Conservation (phyloP, 129 eudicot species). For the Saposhnikovia divaricata region DNA sequence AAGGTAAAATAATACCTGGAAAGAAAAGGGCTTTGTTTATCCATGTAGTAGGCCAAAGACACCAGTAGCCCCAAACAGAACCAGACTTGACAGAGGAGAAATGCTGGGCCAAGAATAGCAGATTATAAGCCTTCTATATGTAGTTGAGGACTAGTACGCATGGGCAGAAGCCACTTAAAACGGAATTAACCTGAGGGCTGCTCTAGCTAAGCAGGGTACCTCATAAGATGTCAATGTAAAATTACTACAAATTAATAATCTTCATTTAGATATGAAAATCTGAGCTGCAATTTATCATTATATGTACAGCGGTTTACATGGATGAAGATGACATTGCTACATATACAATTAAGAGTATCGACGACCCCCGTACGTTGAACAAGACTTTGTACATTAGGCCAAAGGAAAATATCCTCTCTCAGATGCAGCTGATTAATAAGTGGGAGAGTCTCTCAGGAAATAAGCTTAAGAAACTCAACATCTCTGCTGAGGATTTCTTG, state of each 20-base stretch:
- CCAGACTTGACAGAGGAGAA: too few relatives aligned
- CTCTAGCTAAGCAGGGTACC: too few relatives aligned
- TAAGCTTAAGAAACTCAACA: slow-evolving; percentile 5
- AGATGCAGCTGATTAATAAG: slow-evolving; percentile 10
- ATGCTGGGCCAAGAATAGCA: too few relatives aligned
- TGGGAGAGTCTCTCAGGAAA: slow-evolving; percentile 13
- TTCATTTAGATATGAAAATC: background rate
- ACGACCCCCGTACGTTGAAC: slow-evolving; percentile 11
- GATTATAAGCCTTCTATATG: too few relatives aligned
- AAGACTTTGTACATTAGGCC: slow-evolving; percentile 14
- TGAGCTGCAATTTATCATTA: background rate
- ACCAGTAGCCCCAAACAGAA: too few relatives aligned
- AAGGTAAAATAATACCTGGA: too few relatives aligned
- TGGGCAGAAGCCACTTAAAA: too few relatives aligned
- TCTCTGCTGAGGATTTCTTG: slow-evolving; percentile 12
- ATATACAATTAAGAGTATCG: slow-evolving; percentile 1
- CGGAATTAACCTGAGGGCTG: too few relatives aligned
- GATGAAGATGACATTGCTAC: slow-evolving; percentile 20
- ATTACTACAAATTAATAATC: background rate
- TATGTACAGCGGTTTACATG: slow-evolving; percentile 2
- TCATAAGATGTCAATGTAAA: too few relatives aligned
- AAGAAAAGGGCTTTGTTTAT: too few relatives aligned
- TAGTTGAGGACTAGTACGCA: too few relatives aligned
- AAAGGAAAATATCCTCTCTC: slow-evolving; percentile 6
- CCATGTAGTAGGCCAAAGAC: too few relatives aligned